Conservation (phyloP, 2,329 filamentous ascomycete genomes). For the Neofusicoccum ribis region DNA sequence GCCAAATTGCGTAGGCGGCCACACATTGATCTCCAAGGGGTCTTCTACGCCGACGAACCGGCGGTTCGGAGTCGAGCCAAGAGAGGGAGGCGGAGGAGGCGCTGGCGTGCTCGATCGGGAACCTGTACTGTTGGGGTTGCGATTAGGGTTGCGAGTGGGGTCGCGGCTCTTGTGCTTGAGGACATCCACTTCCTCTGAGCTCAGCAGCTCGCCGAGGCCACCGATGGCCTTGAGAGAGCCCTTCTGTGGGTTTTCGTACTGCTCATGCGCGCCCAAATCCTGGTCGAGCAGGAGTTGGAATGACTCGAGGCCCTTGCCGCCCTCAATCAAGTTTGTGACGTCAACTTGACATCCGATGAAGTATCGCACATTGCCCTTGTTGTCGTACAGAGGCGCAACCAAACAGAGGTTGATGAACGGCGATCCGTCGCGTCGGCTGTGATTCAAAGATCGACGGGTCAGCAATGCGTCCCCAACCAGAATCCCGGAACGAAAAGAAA, state of each 20-base stretch:
- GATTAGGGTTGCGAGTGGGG: slow-evolving; percentile 29
- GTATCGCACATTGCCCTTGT: slow-evolving; percentile 63
- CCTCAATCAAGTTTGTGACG: slow-evolving; percentile 66
- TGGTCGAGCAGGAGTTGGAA: slow-evolving; percentile 50
- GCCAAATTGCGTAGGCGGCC: slow-evolving; percentile 37
- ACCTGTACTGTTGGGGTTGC: slow-evolving; percentile 43
- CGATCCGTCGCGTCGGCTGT: slow-evolving; percentile 64
- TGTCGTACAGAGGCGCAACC: slow-evolving; percentile 67
- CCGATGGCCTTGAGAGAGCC: slow-evolving; percentile 26
- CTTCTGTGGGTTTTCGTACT: slow-evolving; percentile 21
- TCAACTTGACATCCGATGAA: slow-evolving; percentile 72
- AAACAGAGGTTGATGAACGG: slow-evolving; percentile 73
- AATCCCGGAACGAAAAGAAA: neutral
- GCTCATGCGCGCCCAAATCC: slow-evolving; percentile 19
- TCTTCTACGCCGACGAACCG: slow-evolving; percentile 40
- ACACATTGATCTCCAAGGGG: slow-evolving; percentile 25
- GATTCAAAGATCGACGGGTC: neutral
- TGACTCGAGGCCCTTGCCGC: slow-evolving; percentile 63
- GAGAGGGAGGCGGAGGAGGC: slow-evolving; percentile 52
- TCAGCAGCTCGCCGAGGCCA: slow-evolving; percentile 33
- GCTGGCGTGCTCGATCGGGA: slow-evolving; percentile 52
- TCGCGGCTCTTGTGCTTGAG: slow-evolving; percentile 61
- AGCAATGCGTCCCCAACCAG: neutral
- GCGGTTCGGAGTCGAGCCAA: slow-evolving; percentile 39
- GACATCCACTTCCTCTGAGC: slow-evolving; percentile 43